Conservation (phyloP, 148 eudicot species). For the Linanthus parryae region DNA sequence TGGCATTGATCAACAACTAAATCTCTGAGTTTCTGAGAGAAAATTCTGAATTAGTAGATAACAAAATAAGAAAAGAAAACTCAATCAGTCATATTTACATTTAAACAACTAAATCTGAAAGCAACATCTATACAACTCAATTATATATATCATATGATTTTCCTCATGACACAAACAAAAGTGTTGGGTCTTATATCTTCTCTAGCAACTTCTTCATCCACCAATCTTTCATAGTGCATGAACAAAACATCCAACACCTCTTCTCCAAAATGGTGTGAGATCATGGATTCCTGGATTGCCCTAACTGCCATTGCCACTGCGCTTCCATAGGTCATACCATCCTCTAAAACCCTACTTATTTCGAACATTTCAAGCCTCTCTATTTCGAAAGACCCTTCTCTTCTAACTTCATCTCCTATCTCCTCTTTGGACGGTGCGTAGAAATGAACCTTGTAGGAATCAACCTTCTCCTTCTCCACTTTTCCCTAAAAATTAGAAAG, state of each 20-base stretch:
- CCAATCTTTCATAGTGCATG: conserved; percentile 38
- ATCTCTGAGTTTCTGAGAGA: too few species aligned
- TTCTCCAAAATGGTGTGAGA: conserved; percentile 71
- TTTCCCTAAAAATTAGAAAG: conserved; percentile 43
- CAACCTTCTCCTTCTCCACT: conserved; percentile 55
- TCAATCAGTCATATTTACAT: too few species aligned
- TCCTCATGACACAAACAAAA: conserved; percentile 38
- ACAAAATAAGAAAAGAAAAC: too few species aligned
- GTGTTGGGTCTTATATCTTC: conserved; percentile 52
- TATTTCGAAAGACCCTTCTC: conserved; percentile 62
- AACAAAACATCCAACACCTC: conserved; percentile 60
- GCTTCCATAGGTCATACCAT: conserved; percentile 35
- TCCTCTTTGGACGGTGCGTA: conserved; percentile 82
- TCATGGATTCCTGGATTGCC: conserved; percentile 79
- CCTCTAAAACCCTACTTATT: conserved; percentile 28
- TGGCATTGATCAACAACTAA: too few species aligned
- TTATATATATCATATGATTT: conserved; percentile 30
- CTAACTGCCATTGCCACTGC: conserved; percentile 62
- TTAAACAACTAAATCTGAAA: too few species aligned
- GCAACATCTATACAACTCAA: too few species aligned
- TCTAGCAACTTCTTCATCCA: conserved; percentile 54
- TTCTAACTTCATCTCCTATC: conserved; percentile 47
- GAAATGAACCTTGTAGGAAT: conserved; percentile 72
- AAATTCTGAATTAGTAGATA: too few species aligned
- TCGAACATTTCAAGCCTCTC: conserved; percentile 49